Evolutionary conservation across 257 asterid species (phyloP).

Genomic region (Catharanthus roseus): DNA sequence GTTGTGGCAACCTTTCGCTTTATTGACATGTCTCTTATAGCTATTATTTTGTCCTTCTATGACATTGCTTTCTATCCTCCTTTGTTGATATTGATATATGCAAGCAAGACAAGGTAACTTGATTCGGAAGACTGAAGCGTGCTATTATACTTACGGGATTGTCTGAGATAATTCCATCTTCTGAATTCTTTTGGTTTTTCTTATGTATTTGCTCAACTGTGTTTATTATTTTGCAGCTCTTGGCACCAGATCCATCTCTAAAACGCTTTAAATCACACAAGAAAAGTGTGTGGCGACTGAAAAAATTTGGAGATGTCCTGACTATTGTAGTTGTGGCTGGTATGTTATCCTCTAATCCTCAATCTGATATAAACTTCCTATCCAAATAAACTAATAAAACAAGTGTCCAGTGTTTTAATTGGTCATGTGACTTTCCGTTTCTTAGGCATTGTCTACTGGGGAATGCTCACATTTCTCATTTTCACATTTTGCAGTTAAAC

Average conservation of each 20-base stretch:
- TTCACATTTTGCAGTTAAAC: not conserved
- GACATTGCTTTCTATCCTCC: not conserved
- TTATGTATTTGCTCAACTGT: conserved; percentile 5
- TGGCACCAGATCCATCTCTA: conserved; percentile 61
- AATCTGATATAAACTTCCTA: not conserved
- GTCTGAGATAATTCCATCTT: not conserved
- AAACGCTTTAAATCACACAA: conserved; percentile 66
- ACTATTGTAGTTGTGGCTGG: conserved; percentile 75
- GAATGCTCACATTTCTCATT: not conserved
- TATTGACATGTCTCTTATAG: not conserved
- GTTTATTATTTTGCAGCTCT: conserved; percentile 49
- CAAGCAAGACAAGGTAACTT: not conserved
- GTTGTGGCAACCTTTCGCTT: not conserved
- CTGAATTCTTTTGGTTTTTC: conserved; percentile 4
- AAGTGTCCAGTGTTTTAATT: not conserved
- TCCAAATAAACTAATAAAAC: not conserved
- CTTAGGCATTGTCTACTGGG: not conserved
- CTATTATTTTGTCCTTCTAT: not conserved
- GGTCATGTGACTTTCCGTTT: not conserved
- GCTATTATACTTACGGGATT: not conserved
- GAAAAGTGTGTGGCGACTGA: conserved; percentile 50
- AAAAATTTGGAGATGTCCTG: conserved; percentile 57
- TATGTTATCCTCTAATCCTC: conserved; percentile 25
- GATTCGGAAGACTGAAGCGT: not conserved
- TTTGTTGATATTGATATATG: not conserved